Base-by-base conservation (phyloP, 2,329 filamentous ascomycete genomes). In the Paracamarosporium sp. region DNA sequence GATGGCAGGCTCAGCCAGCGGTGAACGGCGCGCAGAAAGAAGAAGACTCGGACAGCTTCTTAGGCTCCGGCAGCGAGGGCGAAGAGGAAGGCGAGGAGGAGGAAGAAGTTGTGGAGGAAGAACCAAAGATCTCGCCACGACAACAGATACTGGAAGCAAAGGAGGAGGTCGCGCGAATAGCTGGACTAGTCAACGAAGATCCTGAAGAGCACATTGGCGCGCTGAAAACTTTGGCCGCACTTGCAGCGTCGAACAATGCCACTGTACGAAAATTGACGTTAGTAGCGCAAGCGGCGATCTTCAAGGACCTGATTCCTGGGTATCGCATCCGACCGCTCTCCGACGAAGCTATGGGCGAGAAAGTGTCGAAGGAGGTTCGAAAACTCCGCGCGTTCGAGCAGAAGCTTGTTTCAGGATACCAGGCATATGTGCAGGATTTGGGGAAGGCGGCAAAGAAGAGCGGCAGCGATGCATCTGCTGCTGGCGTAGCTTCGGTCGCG, bases 251-350 rank as follows among this genome's bases (percentile, higher is more conserved):
- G 7, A 82, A 83, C 13, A 88, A 93, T 61, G 76, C 85, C 13
- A 88, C 90, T 1, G 88, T 99, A 51, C 89, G 91, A 79, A 97
- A 96, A 77, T 83, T 99, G 59, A 89, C 91, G 6, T 81, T 99
- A 62, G 91, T 89, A 46, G 92, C 95, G 22, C 93, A 97, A 77
- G 85, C 95, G 74, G 86, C 93, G 0, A 88, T 98, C 12, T 99
- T 94, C 82, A 97, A 94, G 76, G 95, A 98, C 77, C 86, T 97
- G 45, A 98, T 99, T 57, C 95, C 95, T 0, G 95, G 95, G 22
- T 99, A 99, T 76, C 86, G 95, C 59, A 98, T 99, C 80, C 89
- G 95, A 17, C 90, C 92, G 1, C 81, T 92, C 4, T 82, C 85
- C 0, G 92, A 96, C 59, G 90, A 92, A 30, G 87, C 89, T 43